A percentile compares a stretch with the other conserved stretches of the same genome.
These are phyloP conservation scores for Russula ochroleuca DNA, from an alignment of 768 basidiomycete genomes.

Conservation along the genomic window DNA sequence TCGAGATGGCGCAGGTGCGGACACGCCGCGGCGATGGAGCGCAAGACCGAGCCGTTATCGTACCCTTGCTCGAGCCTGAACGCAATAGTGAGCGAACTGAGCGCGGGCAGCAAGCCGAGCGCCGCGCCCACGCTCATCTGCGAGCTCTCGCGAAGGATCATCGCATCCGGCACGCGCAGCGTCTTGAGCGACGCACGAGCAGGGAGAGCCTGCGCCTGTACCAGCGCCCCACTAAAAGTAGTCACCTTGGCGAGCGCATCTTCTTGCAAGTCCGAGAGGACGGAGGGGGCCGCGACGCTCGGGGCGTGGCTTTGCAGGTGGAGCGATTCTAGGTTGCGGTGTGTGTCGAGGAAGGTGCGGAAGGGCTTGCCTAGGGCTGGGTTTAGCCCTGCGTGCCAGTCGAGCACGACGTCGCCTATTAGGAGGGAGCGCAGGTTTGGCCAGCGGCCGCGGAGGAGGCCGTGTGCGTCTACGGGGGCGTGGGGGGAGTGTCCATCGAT, in stretches of 20 bases:
- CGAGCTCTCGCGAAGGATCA: conserved; percentile 64
- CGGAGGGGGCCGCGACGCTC: conserved; percentile 21
- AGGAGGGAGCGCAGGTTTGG: conserved; percentile 55
- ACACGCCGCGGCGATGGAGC: conserved; percentile 61
- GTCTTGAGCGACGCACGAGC: conserved; percentile 42
- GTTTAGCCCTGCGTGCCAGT: conserved; percentile 42
- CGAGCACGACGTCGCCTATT: conserved; percentile 63
- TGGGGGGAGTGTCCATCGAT: conserved; percentile 52
- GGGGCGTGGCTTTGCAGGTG: conserved; percentile 41
- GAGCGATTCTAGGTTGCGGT: conserved; percentile 48
- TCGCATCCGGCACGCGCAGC: conserved; percentile 60
- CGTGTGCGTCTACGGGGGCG: conserved; percentile 50
- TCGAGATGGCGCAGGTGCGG: conserved; percentile 61
- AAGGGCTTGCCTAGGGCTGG: conserved; percentile 51
- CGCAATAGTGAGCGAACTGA: conserved; percentile 57
- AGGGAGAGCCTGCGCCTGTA: conserved; percentile 60
- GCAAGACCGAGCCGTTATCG: conserved; percentile 65
- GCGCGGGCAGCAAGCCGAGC: conserved; percentile 51
- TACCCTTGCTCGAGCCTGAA: conserved; percentile 67
- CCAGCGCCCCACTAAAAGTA: conserved; percentile 62
- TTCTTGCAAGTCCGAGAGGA: conserved; percentile 29
- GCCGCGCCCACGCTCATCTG: conserved; percentile 55
- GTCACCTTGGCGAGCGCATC: conserved; percentile 31
- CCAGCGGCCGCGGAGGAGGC: conserved; percentile 61
- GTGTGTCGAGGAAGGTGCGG: conserved; percentile 62